Evolutionary conservation across 352 stramenopile genomes (phyloP).

Genomic region (Pythium plurisporium): DNA sequence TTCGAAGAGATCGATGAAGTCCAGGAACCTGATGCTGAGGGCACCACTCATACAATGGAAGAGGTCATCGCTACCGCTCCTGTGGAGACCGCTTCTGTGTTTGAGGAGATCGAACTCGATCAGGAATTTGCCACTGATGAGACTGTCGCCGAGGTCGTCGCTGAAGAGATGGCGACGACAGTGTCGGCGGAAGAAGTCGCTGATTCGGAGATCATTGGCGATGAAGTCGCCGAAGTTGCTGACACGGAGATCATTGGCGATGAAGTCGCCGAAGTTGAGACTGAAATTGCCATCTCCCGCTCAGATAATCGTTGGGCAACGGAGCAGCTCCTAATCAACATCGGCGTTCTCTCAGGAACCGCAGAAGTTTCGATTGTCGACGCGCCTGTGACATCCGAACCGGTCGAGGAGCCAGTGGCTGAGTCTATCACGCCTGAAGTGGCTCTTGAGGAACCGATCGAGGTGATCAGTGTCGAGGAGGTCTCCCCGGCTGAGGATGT

Average conservation of each 20-base stretch:
- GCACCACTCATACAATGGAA: neutral
- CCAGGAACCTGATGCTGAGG: neutral
- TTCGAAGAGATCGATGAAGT: conserved; percentile 5
- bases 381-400: neutral
- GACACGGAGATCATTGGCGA: neutral
- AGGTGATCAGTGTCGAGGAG: neutral
- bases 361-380: neutral
- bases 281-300: neutral
- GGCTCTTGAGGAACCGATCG: neutral
- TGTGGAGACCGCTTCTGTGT: neutral
- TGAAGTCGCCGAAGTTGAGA: neutral
- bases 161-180: neutral
- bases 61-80: no score
- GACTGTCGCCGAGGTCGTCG: no score
- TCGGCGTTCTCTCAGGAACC: conserved; percentile 4
- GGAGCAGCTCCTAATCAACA: conserved; percentile 14
- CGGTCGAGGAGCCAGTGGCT: neutral
- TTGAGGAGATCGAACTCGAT: neutral
- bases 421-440: neutral
- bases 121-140: neutral
- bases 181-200: no score
- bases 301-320: conserved; percentile 10
- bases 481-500: neutral
- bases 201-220: neutral
- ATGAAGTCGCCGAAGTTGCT: neutral